Conservation (phyloP, 2,329 filamentous ascomycete genomes). For the Fusarium oligoseptatum region DNA sequence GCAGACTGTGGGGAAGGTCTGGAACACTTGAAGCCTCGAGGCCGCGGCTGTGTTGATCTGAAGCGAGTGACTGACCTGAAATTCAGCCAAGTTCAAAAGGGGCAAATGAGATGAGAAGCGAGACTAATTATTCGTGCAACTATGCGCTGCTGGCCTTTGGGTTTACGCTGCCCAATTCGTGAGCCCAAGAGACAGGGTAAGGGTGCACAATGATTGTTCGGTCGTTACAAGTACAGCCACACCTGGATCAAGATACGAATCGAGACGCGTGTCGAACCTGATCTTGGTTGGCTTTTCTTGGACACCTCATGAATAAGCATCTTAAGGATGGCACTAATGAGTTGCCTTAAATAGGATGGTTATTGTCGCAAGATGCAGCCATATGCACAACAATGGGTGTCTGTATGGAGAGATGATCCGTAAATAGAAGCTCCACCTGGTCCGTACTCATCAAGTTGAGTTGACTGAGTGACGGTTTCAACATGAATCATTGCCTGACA, state of each 20-base stretch:
- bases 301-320: constrained; percentile 4
- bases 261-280: constrained; percentile 25
- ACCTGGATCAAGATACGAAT: constrained; percentile 14
- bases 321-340: not conserved
- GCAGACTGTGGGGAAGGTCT: constrained; percentile 39
- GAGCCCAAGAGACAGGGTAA: constrained; percentile 7
- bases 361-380: not conserved
- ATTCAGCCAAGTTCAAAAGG: constrained; percentile 25
- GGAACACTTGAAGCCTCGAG: constrained; percentile 32
- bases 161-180: constrained; percentile 32
- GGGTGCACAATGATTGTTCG: constrained; percentile 19
- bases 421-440: constrained; percentile 7
- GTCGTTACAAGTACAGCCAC: constrained; percentile 33
- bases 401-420: not conserved
- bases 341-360: constrained; percentile 1
- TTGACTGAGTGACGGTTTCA: constrained; percentile 3
- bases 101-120: constrained; percentile 43
- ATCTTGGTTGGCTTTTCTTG: constrained; percentile 8
- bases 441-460: not conserved
- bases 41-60: constrained; percentile 40
- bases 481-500: not conserved
- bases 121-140: constrained; percentile 19
- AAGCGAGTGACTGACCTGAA: constrained; percentile 13
- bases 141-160: constrained; percentile 10
- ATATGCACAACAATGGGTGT: not conserved